Base-by-base conservation (phyloP, 31 red algal genomes). In the Endocladia muricata region DNA sequence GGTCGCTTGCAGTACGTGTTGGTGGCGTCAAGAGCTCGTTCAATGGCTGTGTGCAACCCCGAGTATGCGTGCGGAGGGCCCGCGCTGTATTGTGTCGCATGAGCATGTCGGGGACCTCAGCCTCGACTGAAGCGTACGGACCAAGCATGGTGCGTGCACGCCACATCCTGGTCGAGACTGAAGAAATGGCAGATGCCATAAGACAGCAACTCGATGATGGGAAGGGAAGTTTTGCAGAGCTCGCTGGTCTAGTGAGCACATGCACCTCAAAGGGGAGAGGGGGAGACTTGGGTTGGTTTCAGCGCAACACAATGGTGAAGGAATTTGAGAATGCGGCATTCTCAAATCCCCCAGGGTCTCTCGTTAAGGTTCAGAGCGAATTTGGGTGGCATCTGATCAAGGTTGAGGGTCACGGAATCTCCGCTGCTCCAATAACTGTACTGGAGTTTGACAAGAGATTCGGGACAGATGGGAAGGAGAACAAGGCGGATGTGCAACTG, bases 201-300 rank as follows among this genome's bases (percentile, higher is more conserved):
- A 55, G 63, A 19, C 55, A 82, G 19, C 81, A 82, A 55, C 21
- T 98, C 22, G 54, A 89, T 39, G 51, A 39, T 3, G 81, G 74
- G 73, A 73, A 88, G 38, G 73, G 68, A 17, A 65, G 37, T 41
- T 98, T 95, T 81, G 55, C 62, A 55, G 76, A 88, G 6, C 77
- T 98, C 4, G 96, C 96, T 19, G 54, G 51, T 29, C 81, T 88
- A 8, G 73, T 94, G 3, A 94, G 91, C 42, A 89, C 80, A 39
- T 98, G 96, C 70, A 26, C 86, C n/a, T 93, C 83, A 13, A 85
- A 82, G 42, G 70, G 35, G 37, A 28, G 76, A 9, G 96, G 96
- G 28, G 96, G 96, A 21, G 96, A 98, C 62, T 69, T 98, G 4
- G 96, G 96, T 19, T 98, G 96, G 96, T 94, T 98, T 68, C 37